phyloP scores from a whole-genome alignment of 306 rosid genomes.

The Canavalia gladiata region DNA sequence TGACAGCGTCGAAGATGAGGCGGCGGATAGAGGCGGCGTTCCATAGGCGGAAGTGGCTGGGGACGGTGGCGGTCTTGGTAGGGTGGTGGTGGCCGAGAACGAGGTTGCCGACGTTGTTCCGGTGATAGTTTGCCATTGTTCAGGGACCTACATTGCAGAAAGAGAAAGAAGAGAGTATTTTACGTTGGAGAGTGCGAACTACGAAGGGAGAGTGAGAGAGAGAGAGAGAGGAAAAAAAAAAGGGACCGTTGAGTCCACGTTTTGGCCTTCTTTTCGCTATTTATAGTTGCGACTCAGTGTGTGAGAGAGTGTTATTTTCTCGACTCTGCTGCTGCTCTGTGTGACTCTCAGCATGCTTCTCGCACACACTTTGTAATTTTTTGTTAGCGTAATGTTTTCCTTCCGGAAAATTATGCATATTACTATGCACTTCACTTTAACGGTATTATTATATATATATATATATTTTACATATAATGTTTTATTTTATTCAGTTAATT shows the following conservation, averaged over 20 bases:
- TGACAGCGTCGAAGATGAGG: slow-evolving; percentile 72
- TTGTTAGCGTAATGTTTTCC: background rate
- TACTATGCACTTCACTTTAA: too few relatives aligned
- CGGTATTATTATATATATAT: too few relatives aligned
- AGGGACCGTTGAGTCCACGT: slow-evolving; percentile 50
- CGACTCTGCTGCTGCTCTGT: background rate
- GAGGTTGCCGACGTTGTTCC: slow-evolving; percentile 72
- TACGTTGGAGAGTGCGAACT: background rate
- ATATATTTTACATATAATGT: too few relatives aligned
- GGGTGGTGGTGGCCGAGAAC: slow-evolving; percentile 62
- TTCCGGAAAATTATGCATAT: too few relatives aligned
- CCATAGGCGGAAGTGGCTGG: slow-evolving; percentile 66
- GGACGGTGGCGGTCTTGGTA: slow-evolving; percentile 39
- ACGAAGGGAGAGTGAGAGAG: background rate
- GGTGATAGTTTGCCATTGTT: slow-evolving; percentile 75
- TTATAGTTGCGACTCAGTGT: slow-evolving; percentile 9
- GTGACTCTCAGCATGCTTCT: background rate
- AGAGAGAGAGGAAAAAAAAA: background rate
- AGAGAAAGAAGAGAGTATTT: background rate
- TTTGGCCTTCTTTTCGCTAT: background rate
- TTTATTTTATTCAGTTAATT: too few relatives aligned
- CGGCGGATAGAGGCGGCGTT: slow-evolving; percentile 77
- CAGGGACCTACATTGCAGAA: slow-evolving; percentile 57
- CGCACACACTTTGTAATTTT: background rate
- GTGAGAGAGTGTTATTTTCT: background rate